Evolutionary conservation across 441 rosid genomes (phyloP).

Genomic region (Raphanus hybrid): DNA sequence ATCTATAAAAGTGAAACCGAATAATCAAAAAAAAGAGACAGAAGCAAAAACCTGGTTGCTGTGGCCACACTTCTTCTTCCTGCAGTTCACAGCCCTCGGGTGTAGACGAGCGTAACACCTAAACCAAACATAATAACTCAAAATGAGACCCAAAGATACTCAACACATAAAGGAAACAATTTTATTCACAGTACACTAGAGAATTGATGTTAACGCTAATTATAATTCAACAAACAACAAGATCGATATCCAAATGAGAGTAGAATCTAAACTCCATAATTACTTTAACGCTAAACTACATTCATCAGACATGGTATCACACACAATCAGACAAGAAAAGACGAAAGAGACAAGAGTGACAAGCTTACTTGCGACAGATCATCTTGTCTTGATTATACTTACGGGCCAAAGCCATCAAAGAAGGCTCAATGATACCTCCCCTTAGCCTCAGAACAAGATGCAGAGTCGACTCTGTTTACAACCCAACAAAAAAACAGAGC

Average conservation of each 20-base stretch:
- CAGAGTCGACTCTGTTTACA: slow-evolving; percentile 59
- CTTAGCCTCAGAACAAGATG: slow-evolving; percentile 68
- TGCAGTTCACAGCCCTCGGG: slow-evolving; percentile 71
- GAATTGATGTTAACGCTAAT: too few relatives aligned
- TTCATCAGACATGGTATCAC: too few relatives aligned
- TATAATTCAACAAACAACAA: too few relatives aligned
- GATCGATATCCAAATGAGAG: too few relatives aligned
- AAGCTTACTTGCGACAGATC: slow-evolving; percentile 64
- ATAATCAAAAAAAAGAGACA: neutral
- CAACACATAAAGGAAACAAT: neutral
- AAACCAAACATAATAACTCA: neutral
- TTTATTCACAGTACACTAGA: neutral
- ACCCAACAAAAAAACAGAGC: neutral
- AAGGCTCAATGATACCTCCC: slow-evolving; percentile 74
- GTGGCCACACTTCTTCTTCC: slow-evolving; percentile 77
- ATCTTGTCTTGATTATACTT: slow-evolving; percentile 66
- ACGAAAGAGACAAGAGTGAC: neutral
- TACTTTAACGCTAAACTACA: too few relatives aligned
- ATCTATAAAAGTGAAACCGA: neutral
- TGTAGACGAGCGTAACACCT: slow-evolving; percentile 76
- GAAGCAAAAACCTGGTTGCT: slow-evolving; percentile 60
- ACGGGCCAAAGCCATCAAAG: slow-evolving; percentile 71
- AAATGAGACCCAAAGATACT: neutral
- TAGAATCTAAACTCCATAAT: too few relatives aligned
- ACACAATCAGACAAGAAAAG: neutral